Conservation (phyloP, 176 grass and related monocot species). For the Avena atlantica region DNA sequence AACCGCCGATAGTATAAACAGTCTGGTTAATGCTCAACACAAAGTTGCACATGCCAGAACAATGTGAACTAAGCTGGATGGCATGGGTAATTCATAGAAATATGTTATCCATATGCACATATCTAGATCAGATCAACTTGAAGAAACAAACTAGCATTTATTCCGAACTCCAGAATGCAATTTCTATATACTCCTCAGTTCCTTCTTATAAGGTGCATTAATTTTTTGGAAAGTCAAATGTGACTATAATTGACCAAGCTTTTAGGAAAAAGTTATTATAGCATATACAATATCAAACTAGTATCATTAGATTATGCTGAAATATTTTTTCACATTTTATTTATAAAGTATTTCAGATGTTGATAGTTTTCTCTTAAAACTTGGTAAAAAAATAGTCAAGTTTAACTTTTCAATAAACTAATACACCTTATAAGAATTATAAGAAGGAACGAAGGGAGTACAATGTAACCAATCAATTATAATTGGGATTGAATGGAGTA, state of each 20-base stretch:
- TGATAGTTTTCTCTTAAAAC: too few species aligned
- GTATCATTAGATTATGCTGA: too few species aligned
- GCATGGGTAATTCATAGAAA: not conserved
- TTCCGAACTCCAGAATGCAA: not conserved
- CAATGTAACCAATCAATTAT: not conserved
- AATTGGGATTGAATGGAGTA: not conserved
- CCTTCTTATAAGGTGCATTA: too few species aligned
- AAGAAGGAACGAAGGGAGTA: not conserved
- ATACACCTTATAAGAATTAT: too few species aligned
- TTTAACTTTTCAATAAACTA: too few species aligned
- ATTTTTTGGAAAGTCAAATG: too few species aligned
- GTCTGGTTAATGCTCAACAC: not conserved
- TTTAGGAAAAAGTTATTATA: too few species aligned
- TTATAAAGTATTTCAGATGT: too few species aligned
- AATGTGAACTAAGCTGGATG: slow-evolving; percentile 5
- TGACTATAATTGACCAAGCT: too few species aligned
- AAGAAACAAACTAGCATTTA: slow-evolving; percentile 13
- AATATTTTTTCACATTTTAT: too few species aligned
- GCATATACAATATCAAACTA: too few species aligned
- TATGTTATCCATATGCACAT: not conserved
- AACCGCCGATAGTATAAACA: not conserved
- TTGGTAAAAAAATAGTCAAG: too few species aligned
- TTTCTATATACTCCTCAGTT: not conserved
- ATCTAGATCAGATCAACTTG: not conserved
- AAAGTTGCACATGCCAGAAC: not conserved